phyloP scores from a whole-genome alignment of 106 monocot species.

The Amphibolis antarctica region DNA sequence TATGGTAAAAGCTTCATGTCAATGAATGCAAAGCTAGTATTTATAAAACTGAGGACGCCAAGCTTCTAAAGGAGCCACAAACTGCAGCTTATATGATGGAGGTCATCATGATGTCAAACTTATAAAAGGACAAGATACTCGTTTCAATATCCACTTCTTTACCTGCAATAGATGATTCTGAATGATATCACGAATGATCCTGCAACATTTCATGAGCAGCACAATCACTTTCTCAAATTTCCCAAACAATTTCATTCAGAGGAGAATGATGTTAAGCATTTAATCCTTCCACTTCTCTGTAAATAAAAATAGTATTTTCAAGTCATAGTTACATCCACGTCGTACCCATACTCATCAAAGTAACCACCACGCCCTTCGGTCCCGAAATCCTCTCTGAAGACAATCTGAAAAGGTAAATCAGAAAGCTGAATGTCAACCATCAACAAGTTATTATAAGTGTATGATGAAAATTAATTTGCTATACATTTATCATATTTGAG shows the following conservation, averaged over 20 bases:
- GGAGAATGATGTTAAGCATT: too few relatives aligned
- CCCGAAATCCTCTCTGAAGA: constrained; percentile 89
- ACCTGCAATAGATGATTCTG: constrained; percentile 52
- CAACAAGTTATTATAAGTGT: not conserved
- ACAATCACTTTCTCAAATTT: too few relatives aligned
- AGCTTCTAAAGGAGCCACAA: not conserved
- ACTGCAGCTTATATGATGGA: not conserved
- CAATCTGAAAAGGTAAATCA: constrained; percentile 38
- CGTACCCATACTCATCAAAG: constrained; percentile 93
- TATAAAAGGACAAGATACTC: not conserved
- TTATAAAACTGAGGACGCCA: not conserved
- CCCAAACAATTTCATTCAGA: too few relatives aligned
- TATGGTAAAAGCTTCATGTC: not conserved
- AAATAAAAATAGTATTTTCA: too few relatives aligned
- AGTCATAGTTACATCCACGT: too few relatives aligned
- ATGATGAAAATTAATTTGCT: not conserved
- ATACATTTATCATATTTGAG: not conserved
- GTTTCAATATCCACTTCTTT: too few relatives aligned
- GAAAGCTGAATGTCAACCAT: not conserved
- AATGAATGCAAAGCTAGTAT: not conserved
- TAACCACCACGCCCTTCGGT: constrained; percentile 93
- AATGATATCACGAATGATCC: constrained; percentile 66
- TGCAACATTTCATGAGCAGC: too few relatives aligned
- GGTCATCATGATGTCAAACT: not conserved
- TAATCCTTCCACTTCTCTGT: too few relatives aligned